These are phyloP conservation scores for Cardamine resedifolia DNA, from an alignment of 345 rosid species.

Conservation along the genomic window DNA sequence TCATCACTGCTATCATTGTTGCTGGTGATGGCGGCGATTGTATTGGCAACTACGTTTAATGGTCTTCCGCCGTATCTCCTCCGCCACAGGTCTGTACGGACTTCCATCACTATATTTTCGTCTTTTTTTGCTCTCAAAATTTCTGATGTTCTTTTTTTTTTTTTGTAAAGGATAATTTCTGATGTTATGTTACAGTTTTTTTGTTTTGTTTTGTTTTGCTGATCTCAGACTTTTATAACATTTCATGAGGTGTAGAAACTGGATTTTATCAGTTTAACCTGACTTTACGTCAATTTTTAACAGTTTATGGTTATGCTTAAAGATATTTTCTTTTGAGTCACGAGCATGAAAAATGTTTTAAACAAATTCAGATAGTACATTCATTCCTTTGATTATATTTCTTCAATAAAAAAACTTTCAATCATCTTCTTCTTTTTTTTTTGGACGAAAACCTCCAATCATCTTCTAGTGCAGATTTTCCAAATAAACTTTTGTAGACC, in stretches of 20 bases:
- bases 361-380: neutral
- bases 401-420: too few species aligned
- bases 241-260: too few species aligned
- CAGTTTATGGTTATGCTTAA: too few species aligned
- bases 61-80: conserved; percentile 17
- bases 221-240: too few species aligned
- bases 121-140: neutral
- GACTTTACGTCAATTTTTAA: too few species aligned
- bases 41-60: neutral
- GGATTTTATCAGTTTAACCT: too few species aligned
- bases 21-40: conserved; percentile 10
- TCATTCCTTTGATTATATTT: neutral
- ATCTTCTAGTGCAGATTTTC: neutral
- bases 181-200: too few species aligned
- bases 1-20: neutral
- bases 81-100: conserved; percentile 21
- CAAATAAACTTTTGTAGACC: neutral
- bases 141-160: neutral
- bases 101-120: neutral
- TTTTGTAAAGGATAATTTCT: too few species aligned
- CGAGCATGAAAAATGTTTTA: too few species aligned
- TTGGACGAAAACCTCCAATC: neutral
- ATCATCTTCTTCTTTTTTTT: neutral
- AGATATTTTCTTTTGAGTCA: too few species aligned
- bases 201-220: too few species aligned